Evolutionary conservation across 495 filamentous ascomycete genomes (phyloP).

Genomic region (Glutinoglossum americanum): DNA sequence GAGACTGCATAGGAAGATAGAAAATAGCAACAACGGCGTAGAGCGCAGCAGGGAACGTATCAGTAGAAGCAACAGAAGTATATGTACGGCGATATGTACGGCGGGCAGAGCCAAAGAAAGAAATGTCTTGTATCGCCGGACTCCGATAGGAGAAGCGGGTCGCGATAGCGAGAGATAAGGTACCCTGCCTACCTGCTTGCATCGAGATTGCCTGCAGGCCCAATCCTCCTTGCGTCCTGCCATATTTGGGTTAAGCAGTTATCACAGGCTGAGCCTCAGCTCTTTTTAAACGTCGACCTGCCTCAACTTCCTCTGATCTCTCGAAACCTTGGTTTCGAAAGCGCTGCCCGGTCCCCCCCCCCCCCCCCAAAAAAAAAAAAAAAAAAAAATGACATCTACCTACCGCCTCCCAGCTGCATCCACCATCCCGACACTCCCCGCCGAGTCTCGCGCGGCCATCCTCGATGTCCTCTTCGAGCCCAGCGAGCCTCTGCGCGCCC

Average conservation of each 20-base stretch:
- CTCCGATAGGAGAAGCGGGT: background rate
- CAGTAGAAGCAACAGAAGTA: too few relatives aligned
- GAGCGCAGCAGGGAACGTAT: too few relatives aligned
- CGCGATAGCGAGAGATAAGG: background rate
- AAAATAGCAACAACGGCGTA: too few relatives aligned
- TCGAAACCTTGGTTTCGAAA: too few relatives aligned
- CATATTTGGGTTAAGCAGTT: background rate
- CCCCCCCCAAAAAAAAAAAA: too few relatives aligned
- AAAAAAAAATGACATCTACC: background rate
- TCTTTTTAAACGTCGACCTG: background rate
- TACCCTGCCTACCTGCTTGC: background rate
- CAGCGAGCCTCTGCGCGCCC: constrained; percentile 45
- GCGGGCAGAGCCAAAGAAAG: background rate
- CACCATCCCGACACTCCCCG: constrained; percentile 29
- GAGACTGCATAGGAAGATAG: too few relatives aligned
- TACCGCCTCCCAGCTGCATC: background rate
- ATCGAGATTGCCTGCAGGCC: background rate
- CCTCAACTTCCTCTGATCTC: too few relatives aligned
- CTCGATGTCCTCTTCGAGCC: constrained; percentile 83
- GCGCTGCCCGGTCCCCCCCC: too few relatives aligned
- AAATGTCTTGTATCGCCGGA: background rate
- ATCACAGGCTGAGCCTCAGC: background rate
- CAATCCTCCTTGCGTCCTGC: background rate
- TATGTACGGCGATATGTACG: too few relatives aligned
- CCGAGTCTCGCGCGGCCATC: constrained; percentile 32